phyloP scores from a whole-genome alignment of 371 early-diverging fungal species.

The Rhizomucor pusillus region DNA sequence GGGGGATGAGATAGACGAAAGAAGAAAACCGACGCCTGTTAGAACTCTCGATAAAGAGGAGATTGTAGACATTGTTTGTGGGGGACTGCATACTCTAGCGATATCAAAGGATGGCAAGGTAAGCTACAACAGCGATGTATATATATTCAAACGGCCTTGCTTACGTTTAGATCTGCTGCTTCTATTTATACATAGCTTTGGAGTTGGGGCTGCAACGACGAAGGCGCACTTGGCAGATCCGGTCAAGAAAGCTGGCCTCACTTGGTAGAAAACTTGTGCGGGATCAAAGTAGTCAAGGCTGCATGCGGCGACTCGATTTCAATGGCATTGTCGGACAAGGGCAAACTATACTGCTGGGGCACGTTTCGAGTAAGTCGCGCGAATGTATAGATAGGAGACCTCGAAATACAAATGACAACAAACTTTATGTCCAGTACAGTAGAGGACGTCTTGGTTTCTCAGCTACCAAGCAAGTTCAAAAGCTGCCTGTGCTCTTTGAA shows the following conservation, averaged over 20 bases:
- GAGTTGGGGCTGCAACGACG: conserved; percentile 99
- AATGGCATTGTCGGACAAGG: conserved; percentile 81
- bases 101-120: conserved; percentile 72
- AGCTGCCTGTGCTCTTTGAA: conserved; percentile 55
- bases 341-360: conserved; percentile 94
- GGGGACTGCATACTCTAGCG: conserved; percentile 89
- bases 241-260: conserved; percentile 78
- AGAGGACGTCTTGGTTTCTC: conserved; percentile 72
- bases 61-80: conserved; percentile 80
- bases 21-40: conserved; percentile 74
- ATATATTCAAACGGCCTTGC: neutral
- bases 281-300: conserved; percentile 76
- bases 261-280: conserved; percentile 65
- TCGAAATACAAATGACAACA: neutral
- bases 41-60: conserved; percentile 58
- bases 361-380: conserved; percentile 69
- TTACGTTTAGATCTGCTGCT: neutral
- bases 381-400: too few species aligned
- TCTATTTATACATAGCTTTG: conserved; percentile 45
- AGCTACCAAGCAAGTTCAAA: conserved; percentile 61
- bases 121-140: conserved; percentile 21
- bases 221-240: conserved; percentile 88
- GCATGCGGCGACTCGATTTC: conserved; percentile 95
- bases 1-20: conserved; percentile 74
- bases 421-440: neutral